Conservation (phyloP, 495 filamentous ascomycete genomes). For the Aspergillus sparsus region DNA sequence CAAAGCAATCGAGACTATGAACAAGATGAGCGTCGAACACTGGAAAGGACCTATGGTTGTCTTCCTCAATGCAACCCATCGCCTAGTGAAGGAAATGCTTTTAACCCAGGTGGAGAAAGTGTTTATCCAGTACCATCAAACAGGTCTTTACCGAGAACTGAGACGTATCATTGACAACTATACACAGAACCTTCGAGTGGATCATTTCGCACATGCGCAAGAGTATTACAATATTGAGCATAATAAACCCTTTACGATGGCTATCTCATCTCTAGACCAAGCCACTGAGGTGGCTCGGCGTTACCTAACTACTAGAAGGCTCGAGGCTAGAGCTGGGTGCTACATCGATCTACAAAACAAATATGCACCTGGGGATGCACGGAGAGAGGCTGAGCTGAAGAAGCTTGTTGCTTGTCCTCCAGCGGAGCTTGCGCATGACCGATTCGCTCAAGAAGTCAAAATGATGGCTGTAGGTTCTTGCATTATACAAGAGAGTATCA, state of each 20-base stretch:
- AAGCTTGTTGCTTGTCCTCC: conserved; percentile 22
- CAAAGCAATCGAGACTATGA: conserved; percentile 42
- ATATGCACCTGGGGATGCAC: conserved; percentile 11
- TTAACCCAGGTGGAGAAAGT: conserved; percentile 34
- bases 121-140: conserved; percentile 40
- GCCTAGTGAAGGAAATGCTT: conserved; percentile 34
- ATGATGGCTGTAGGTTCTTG: conserved; percentile 51
- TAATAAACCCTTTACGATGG: conserved; percentile 42
- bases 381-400: conserved; percentile 23
- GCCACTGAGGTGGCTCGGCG: conserved; percentile 17
- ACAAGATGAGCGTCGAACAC: conserved; percentile 39
- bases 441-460: conserved; percentile 45
- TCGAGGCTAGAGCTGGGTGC: conserved; percentile 15
- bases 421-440: conserved; percentile 43
- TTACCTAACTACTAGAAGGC: conserved; percentile 16
- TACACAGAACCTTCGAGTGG: conserved; percentile 23
- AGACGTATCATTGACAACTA: conserved; percentile 32
- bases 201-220: conserved; percentile 26
- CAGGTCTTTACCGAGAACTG: conserved; percentile 37
- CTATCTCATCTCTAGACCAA: conserved; percentile 24
- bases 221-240: conserved; percentile 34
- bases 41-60: conserved; percentile 37
- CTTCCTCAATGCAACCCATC: conserved; percentile 35
- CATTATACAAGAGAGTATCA: too few species aligned
- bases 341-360: conserved; percentile 22